Base-by-base conservation (phyloP, 2,329 filamentous ascomycete species). In the Lasiodiplodia sp. region DNA sequence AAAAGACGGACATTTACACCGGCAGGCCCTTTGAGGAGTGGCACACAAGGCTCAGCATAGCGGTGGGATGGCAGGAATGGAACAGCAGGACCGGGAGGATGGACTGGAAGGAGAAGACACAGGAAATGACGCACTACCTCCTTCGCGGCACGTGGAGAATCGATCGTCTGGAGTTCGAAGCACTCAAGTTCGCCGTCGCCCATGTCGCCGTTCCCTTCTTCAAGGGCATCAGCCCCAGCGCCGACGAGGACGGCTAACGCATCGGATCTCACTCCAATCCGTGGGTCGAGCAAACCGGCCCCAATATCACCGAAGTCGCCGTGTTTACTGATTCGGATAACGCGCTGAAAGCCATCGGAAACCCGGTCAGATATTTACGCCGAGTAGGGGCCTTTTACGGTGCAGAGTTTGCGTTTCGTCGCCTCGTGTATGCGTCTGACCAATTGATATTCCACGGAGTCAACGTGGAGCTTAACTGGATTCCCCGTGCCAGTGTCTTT, bases 321-420 rank as follows among this genome's bases (percentile, higher is more conserved):
- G 12, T 56, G 4, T 34, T 12, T 18, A 34, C 53, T 0, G 53
- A 56, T 7, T n/a, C 28, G 0, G 28, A 56, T 18, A 34, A 56
- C 14, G 53, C 53, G 3, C 28, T 56, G 3, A 18, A 2, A 10
- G 23, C 5, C 4, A 10, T 56, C 18, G n/a, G 34, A 18, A 2
- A 18, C 16, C 28, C 52, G 52, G 3, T 1, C 0, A 18, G 7
- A 18, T 2, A 0, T 1, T 47, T 31, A 7, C 4, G 0, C 2
- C 25, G 10, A 5, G 12, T 10, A 12, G 12, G 1, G 0, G 44
- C 44, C 0, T 47, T 14, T 1, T 10, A 8, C n/a, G 44, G 44
- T 4, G 44, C n/a, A n/a, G 44, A 47, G 18, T 11, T 55, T 18
- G 2, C 28, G 4, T 28, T 16, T 1, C 25, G 28, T 28, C 28